phyloP scores from a whole-genome alignment of 1,284 basidiomycete species.

The Chondrostereum purpureum region DNA sequence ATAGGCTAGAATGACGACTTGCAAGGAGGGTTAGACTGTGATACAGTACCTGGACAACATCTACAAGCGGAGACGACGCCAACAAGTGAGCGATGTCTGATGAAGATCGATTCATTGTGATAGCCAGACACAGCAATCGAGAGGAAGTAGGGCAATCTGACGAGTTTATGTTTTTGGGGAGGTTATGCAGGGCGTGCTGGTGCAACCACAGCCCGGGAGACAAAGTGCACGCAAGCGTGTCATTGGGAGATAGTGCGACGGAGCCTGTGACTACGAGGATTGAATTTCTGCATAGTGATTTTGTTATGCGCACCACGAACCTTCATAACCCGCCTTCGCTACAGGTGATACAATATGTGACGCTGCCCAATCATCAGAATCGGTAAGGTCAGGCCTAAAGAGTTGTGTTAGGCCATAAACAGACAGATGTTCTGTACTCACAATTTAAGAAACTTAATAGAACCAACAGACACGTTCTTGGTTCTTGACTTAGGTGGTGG shows the following conservation, averaged over 20 bases:
- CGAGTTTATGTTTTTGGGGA: slow-evolving; percentile 12
- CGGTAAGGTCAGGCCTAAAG: slow-evolving; percentile 45
- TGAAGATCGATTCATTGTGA: slow-evolving; percentile 39
- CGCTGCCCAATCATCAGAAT: slow-evolving; percentile 46
- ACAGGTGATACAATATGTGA: slow-evolving; percentile 36
- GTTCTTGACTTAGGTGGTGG: slow-evolving; percentile 24
- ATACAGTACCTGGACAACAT: slow-evolving; percentile 36
- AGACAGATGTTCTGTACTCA: slow-evolving; percentile 24
- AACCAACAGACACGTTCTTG: slow-evolving; percentile 44
- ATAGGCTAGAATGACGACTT: slow-evolving; percentile 26
- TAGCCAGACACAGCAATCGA: slow-evolving; percentile 33
- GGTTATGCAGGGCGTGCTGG: slow-evolving; percentile 26
- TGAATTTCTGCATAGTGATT: no score
- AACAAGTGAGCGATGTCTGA: slow-evolving; percentile 50
- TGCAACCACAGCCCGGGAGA: slow-evolving; percentile 36
- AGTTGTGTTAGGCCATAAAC: slow-evolving; percentile 3
- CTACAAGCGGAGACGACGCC: slow-evolving; percentile 32
- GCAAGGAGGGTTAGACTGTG: slow-evolving; percentile 38
- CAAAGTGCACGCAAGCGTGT: slow-evolving; percentile 42
- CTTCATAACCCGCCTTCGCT: slow-evolving; percentile 37
- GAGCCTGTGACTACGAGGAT: slow-evolving; percentile 4
- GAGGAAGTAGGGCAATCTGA: slow-evolving; percentile 23
- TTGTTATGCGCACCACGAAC: slow-evolving; percentile 27
- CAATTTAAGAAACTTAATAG: slow-evolving; percentile 45
- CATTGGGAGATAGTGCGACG: slow-evolving; percentile 47